Conservation (phyloP, 2,329 filamentous ascomycete genomes). For the Tolypocladium amazonense region DNA sequence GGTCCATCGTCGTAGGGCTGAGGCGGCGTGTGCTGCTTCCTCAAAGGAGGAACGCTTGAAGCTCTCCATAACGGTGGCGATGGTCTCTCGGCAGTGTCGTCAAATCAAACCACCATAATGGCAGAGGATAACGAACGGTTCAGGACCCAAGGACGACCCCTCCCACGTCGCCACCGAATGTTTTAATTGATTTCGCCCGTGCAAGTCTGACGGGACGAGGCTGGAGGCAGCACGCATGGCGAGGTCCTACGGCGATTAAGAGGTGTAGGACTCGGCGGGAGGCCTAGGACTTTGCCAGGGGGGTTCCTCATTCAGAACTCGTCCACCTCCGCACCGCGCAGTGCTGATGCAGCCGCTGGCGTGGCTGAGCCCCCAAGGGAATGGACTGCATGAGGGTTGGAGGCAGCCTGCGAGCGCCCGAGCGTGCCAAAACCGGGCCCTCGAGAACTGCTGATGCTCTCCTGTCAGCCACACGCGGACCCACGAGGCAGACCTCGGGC, state of each 20-base stretch:
- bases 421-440: background rate
- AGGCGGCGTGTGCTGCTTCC: slow-evolving; percentile 4
- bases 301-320: too few relatives aligned
- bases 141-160: background rate
- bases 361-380: background rate
- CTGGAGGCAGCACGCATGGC: background rate
- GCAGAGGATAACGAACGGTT: background rate
- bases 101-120: background rate
- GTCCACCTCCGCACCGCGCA: background rate
- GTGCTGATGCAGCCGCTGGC: background rate
- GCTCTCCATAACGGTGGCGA: slow-evolving; percentile 3
- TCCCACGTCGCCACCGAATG: background rate
- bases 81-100: background rate
- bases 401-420: background rate
- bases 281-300: background rate
- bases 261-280: background rate
- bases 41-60: slow-evolving; percentile 6
- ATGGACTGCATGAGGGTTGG: background rate
- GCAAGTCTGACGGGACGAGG: background rate
- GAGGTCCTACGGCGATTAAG: background rate
- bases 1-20: slow-evolving; percentile 4
- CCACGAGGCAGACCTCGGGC: background rate
- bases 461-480: background rate
- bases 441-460: too few relatives aligned
- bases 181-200: background rate